Conservation (phyloP, 306 rosid species). For the Medicago lupulina region DNA sequence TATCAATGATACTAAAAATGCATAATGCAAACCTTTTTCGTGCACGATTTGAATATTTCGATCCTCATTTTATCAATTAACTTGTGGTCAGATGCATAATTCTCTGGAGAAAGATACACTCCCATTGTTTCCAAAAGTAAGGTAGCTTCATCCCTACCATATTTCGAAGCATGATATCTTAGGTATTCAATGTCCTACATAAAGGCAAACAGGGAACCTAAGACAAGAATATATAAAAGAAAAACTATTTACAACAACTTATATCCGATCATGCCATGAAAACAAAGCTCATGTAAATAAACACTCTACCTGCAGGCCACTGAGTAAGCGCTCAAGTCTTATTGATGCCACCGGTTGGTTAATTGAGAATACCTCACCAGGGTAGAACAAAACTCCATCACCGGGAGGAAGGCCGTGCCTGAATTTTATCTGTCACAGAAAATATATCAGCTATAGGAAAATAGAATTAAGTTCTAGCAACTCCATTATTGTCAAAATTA, state of each 20-base stretch:
- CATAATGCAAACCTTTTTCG: too few species aligned
- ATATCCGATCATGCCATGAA: constrained; percentile 21
- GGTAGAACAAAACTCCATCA: constrained; percentile 96
- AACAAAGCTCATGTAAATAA: background rate
- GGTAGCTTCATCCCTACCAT: constrained; percentile 74
- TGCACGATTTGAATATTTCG: too few species aligned
- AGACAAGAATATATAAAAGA: constrained; percentile 42
- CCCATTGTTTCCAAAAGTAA: constrained; percentile 86
- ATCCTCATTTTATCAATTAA: too few species aligned
- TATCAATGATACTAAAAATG: too few species aligned
- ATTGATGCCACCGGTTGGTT: constrained; percentile 92
- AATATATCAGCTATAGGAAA: constrained; percentile 21
- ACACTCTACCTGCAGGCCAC: constrained; percentile 88
- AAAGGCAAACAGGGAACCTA: constrained; percentile 35
- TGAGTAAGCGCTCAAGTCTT: constrained; percentile 87
- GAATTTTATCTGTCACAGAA: constrained; percentile 74
- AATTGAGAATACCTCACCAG: constrained; percentile 92
- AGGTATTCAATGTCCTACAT: constrained; percentile 86
- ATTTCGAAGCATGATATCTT: constrained; percentile 77
- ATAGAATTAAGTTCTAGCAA: too few species aligned
- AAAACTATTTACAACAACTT: constrained; percentile 12
- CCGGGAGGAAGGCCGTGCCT: constrained; percentile 99
- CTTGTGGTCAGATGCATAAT: too few species aligned
- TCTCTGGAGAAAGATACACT: constrained; percentile 67
- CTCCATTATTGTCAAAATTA: too few species aligned